Base-by-base conservation (phyloP, 2,329 filamentous ascomycete genomes). In the Hypoxylon sp. region DNA sequence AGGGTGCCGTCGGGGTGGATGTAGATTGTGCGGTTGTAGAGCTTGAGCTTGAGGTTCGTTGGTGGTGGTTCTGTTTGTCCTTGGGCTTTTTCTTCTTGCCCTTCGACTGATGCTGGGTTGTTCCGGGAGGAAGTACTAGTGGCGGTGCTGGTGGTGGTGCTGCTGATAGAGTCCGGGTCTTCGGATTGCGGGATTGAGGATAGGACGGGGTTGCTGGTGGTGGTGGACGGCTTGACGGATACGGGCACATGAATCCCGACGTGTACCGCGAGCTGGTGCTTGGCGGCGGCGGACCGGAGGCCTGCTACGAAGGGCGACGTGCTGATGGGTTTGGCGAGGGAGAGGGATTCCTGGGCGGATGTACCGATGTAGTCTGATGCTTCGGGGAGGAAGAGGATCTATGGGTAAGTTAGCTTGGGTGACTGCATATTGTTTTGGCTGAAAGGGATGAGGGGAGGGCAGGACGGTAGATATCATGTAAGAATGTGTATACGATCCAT, bases 361-460 rank as follows among this genome's bases (percentile, higher is more conserved):
- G 86, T 84, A 19, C 89, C 91, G 74, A 98, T 94, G 83, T 97
- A 98, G 82, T 97, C 94, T 63, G 89, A 89, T 24, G 95, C 95
- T 85, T 98, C 95, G 11, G 95, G 95, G 59, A 98, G 90, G 82
- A 98, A 98, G 54, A 98, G 87, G 17, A 92, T 89, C 88, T 92
- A 69, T 2, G 29, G 19, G 26, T 59, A 61, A 71, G 62, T 71
- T 61, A 74, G 61, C 63, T 44, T 44, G 39, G 39, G 22, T 42
- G 11, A 9, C 5, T n/a, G 8, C 19, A 3, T 42, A 8, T 10
- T n/a, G 8, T 5, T 17, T 19, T 3, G 2, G 39, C 39, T 22
- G 17, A 22, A 22, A 10, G 8, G 3, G 8, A 2, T 6, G 39
- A 42, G 8, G 29, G 29, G 29, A 31, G 6, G 29, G 29, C 5